phyloP scores from a whole-genome alignment of 2,329 filamentous ascomycete genomes.

The Aspergillus puulaauensis region DNA sequence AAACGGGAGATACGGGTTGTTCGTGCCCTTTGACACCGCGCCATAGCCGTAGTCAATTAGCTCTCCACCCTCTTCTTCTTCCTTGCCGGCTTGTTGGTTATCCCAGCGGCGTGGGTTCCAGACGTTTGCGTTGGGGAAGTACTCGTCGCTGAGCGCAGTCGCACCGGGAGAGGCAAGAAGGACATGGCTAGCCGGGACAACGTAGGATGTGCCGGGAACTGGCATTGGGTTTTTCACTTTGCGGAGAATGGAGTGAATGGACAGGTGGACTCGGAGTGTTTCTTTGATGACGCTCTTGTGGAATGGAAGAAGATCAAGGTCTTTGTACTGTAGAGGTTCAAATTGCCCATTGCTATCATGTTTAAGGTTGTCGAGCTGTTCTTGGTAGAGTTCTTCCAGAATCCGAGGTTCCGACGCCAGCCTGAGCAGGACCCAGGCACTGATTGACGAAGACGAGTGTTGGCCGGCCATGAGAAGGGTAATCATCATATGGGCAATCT shows the following conservation, averaged over 20 bases:
- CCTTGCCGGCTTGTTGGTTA: conserved; percentile 27
- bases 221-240: conserved; percentile 67
- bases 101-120: conserved; percentile 68
- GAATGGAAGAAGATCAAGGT: conserved; percentile 61
- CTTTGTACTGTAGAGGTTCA: conserved; percentile 58
- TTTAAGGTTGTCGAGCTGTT: conserved; percentile 59
- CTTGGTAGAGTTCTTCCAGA: conserved; percentile 67
- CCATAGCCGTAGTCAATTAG: conserved; percentile 64
- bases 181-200: conserved; percentile 73
- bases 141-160: conserved; percentile 52
- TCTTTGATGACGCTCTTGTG: conserved; percentile 68
- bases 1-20: conserved; percentile 67
- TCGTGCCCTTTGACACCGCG: conserved; percentile 59
- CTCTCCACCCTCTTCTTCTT: conserved; percentile 52
- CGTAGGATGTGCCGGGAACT: conserved; percentile 58
- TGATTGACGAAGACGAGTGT: conserved; percentile 76
- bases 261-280: conserved; percentile 68
- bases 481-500: conserved; percentile 85
- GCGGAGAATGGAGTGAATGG: conserved; percentile 72
- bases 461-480: conserved; percentile 81
- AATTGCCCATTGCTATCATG: conserved; percentile 35
- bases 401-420: conserved; percentile 70
- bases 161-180: conserved; percentile 82
- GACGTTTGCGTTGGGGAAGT: conserved; percentile 59
- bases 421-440: conserved; percentile 73